Evolutionary conservation across 441 rosid genomes (phyloP).

Genomic region (Gossypium schwendimanii): DNA sequence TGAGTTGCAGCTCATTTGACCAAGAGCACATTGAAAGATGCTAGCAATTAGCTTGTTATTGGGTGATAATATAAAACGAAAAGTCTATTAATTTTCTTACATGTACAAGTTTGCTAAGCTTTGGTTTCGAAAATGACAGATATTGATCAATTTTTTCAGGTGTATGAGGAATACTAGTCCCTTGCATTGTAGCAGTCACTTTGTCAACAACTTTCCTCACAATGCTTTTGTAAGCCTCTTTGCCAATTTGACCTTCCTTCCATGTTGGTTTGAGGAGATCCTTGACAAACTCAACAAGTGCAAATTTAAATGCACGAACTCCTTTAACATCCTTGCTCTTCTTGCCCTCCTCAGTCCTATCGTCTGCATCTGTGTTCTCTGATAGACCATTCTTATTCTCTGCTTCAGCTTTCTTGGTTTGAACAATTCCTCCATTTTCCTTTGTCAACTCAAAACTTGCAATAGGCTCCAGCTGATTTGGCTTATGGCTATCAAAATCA

Average conservation of each 20-base stretch:
- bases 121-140: constrained; percentile 73
- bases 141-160: constrained; percentile 84
- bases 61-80: background rate
- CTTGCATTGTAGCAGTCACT: constrained; percentile 73
- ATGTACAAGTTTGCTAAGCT: constrained; percentile 91
- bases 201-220: constrained; percentile 95
- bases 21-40: background rate
- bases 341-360: constrained; percentile 53
- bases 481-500: constrained; percentile 17
- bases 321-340: constrained; percentile 70
- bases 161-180: constrained; percentile 70
- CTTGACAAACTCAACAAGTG: constrained; percentile 80
- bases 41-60: background rate
- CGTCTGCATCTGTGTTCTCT: constrained; percentile 46
- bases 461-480: constrained; percentile 28
- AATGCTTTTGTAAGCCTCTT: constrained; percentile 82
- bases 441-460: constrained; percentile 21
- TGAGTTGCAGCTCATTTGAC: background rate
- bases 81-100: constrained; percentile 25
- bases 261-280: constrained; percentile 86
- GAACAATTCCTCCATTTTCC: constrained; percentile 31
- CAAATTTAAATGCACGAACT: constrained; percentile 74
- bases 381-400: constrained; percentile 27
- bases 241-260: constrained; percentile 88
- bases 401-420: constrained; percentile 26